Evolutionary conservation across 768 basidiomycete species (phyloP).

Genomic region (Tylopilus sp.): DNA sequence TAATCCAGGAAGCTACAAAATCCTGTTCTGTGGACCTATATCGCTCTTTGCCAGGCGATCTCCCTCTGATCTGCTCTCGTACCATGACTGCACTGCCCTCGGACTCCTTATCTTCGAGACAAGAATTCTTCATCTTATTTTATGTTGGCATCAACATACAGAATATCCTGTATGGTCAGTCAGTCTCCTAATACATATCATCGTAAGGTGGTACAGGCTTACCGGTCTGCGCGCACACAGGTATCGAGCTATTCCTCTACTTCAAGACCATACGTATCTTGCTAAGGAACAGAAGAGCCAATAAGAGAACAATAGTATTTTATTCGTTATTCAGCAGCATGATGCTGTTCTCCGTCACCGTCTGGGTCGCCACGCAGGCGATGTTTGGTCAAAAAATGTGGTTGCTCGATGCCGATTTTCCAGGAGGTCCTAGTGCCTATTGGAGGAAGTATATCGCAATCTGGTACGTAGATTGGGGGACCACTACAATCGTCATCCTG

Average conservation of each 20-base stretch:
- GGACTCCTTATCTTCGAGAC: neutral
- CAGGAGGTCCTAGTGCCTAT: conserved; percentile 36
- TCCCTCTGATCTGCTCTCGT: neutral
- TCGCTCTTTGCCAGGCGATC: neutral
- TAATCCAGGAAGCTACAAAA: neutral
- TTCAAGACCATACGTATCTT: conserved; percentile 19
- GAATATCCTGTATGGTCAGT: conserved; percentile 23
- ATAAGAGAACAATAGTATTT: conserved; percentile 8
- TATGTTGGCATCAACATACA: conserved; percentile 19
- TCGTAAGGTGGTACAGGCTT: neutral
- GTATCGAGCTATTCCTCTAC: conserved; percentile 24
- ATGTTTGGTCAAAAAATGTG: conserved; percentile 35
- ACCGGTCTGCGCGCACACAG: conserved; percentile 3
- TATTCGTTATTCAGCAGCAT: conserved; percentile 23
- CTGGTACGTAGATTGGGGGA: conserved; percentile 27
- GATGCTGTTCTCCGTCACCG: conserved; percentile 29
- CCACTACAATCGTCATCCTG: neutral
- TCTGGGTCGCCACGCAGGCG: conserved; percentile 23
- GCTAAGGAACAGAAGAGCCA: conserved; percentile 1
- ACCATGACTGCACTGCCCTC: neutral
- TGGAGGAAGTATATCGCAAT: conserved; percentile 19
- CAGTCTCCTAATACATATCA: neutral
- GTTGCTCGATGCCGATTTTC: conserved; percentile 32
- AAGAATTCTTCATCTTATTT: conserved; percentile 5
- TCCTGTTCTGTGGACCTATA: neutral